A percentile compares a stretch with the other conserved stretches of the same genome.
Evolutionary conservation across 2,329 filamentous ascomycete genomes (phyloP).

Genomic region (Beauveria scarabaeidicola): DNA sequence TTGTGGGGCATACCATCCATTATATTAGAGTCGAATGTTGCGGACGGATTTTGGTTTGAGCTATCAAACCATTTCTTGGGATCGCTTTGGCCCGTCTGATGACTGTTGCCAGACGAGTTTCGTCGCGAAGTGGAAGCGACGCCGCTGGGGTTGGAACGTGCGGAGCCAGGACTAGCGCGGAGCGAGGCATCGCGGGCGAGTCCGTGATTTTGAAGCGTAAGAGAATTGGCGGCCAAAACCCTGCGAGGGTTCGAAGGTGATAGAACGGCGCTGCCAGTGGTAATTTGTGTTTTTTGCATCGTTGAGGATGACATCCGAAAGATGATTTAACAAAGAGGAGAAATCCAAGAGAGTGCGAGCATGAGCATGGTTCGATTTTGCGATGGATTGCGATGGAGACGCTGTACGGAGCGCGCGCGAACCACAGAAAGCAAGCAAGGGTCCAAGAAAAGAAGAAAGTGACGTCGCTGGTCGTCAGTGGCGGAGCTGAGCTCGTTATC

Average conservation of each 20-base stretch:
- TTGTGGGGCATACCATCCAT: slow-evolving; percentile 37
- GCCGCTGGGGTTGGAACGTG: slow-evolving; percentile 14
- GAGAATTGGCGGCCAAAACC: slow-evolving; percentile 35
- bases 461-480: slow-evolving; percentile 7
- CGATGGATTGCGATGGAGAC: neutral
- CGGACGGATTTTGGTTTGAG: slow-evolving; percentile 41
- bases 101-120: slow-evolving; percentile 42
- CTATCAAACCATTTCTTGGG: slow-evolving; percentile 46
- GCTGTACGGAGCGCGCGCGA: neutral
- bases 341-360: neutral
- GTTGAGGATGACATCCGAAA: neutral
- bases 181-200: slow-evolving; percentile 34
- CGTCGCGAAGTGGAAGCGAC: slow-evolving; percentile 19
- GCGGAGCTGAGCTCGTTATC: neutral
- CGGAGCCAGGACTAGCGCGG: slow-evolving; percentile 20
- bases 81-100: slow-evolving; percentile 40
- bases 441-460: neutral
- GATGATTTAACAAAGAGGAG: neutral
- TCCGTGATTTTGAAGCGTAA: slow-evolving; percentile 39
- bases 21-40: slow-evolving; percentile 29
- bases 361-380: slow-evolving; percentile 9
- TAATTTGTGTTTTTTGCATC: neutral
- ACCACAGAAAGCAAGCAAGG: neutral
- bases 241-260: slow-evolving; percentile 27
- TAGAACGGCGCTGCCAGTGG: neutral